Base-by-base conservation (phyloP, 176 grass and related monocot species). In the Musa beccarii region DNA sequence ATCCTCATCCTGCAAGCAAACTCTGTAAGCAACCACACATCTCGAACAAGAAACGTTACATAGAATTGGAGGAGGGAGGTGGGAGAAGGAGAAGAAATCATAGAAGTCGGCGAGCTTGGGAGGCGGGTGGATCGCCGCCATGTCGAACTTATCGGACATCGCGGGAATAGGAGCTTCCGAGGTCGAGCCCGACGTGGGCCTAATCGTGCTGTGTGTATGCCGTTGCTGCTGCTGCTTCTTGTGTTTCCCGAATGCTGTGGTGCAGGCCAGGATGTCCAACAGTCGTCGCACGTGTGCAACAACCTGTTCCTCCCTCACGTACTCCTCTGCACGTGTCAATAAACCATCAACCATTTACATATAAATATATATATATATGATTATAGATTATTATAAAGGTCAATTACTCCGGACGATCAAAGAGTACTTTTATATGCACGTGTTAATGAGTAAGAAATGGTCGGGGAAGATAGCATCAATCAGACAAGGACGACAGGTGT, bases 21-120 rank as follows among this genome's bases (percentile, higher is more conserved):
- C 34, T 6, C 34, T 43, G 3, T 43, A 43, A 43, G 34, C 34
- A 6, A 43, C 34, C 34, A 43, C 6, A 43, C 34, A 43, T 43
- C 34, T 51, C 61, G 13, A 66, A 52, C 10, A 57, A 11, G 26
- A 53, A 63, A 19, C 26, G 79, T 76, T 93, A 98, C 96, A 95
- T 63, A 89, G 88, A 76, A 99, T 79, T 25, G 96, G 96, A 72
- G 91, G 81, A 2, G 81, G 86, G 78, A 99, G 66, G 56, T 99
- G 83, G 11, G 88, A 78, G 86, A 99, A 91, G 72, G 96, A 99
- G 91, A 99, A 89, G 91, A 99, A 99, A 63, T 99, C 91, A 75
- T 99, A 99, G 84, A 99, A 99, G 49, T 99, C 89, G 21, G 88
- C 83, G 13, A 99, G 84, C 86, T 84, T 99, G 10, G 96, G 85